Percentiles rank a stretch among this genome's conserved stretches.
Evolutionary conservation across 2,329 filamentous ascomycete species (phyloP).

Genomic region (Colletotrichum sp.): DNA sequence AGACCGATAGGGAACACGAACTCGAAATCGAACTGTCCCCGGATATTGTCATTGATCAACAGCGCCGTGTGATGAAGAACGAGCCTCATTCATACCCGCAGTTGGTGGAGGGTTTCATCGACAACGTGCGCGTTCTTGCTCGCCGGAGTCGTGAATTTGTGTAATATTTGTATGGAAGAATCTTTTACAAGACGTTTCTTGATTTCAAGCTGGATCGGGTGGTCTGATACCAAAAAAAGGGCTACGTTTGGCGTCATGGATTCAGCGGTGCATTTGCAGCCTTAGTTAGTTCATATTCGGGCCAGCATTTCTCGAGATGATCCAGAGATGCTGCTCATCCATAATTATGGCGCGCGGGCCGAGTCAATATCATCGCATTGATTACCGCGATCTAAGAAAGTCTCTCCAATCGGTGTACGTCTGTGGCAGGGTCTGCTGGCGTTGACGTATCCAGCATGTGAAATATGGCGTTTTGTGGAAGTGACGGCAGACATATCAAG

Average conservation of each 20-base stretch:
- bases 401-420: not conserved
- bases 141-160: slow-evolving; percentile 43
- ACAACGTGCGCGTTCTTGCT: slow-evolving; percentile 71
- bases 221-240: slow-evolving; percentile 18
- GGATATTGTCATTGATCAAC: slow-evolving; percentile 68
- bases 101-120: slow-evolving; percentile 75
- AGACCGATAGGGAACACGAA: slow-evolving; percentile 73
- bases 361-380: not conserved
- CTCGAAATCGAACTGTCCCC: slow-evolving; percentile 80
- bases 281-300: not conserved
- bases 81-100: slow-evolving; percentile 67
- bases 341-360: not conserved
- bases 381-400: not conserved
- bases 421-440: not conserved
- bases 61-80: slow-evolving; percentile 55
- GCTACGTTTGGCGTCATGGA: slow-evolving; percentile 8
- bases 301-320: not conserved
- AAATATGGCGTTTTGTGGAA: not conserved
- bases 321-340: not conserved
- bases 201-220: slow-evolving; percentile 1
- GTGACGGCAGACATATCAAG: not conserved
- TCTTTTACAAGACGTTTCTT: not conserved
- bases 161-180: slow-evolving; percentile 4
- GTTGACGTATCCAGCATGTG: not conserved
- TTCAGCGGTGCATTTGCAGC: slow-evolving; percentile 5